phyloP scores from a whole-genome alignment of 2,329 filamentous ascomycete genomes.

The Mycosphaerelloides madeirae region DNA sequence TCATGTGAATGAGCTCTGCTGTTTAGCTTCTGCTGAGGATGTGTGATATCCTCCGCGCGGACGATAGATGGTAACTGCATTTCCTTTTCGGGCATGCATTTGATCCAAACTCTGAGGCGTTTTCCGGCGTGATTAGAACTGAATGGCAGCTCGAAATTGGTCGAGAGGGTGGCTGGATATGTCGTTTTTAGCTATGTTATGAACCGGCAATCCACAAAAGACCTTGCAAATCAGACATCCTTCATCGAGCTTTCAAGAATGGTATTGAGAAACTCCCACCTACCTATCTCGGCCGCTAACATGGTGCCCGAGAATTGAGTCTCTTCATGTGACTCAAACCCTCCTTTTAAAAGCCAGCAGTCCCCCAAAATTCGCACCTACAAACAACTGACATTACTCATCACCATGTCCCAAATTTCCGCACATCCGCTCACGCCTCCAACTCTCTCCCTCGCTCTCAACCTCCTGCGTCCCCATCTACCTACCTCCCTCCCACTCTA shows the following conservation, averaged over 20 bases:
- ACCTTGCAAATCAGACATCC: not conserved
- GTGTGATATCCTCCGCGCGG: constrained; percentile 8
- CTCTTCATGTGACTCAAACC: not conserved
- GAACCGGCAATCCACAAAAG: not conserved
- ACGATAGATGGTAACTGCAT: constrained; percentile 2
- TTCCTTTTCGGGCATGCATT: constrained; percentile 6
- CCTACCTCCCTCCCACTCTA: constrained; percentile 58
- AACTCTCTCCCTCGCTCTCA: not conserved
- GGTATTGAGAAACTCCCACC: no score
- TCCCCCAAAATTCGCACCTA: no score
- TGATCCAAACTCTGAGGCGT: constrained; percentile 7
- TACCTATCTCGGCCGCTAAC: no score
- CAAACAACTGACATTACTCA: not conserved
- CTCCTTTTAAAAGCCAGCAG: no score
- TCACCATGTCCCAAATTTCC: constrained; percentile 1
- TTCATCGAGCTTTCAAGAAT: no score
- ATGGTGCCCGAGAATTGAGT: no score
- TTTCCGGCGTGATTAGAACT: constrained; percentile 7
- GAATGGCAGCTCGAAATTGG: not conserved
- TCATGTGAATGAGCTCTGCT: no score
- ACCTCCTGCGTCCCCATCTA: constrained; percentile 46
- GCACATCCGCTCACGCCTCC: not conserved
- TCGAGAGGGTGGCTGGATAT: not conserved
- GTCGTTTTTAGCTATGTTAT: constrained; percentile 2
- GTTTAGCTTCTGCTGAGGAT: not conserved